These are phyloP conservation scores for Cercospora citrullina DNA, from an alignment of 2,329 filamentous ascomycete species.

Conservation along the genomic window DNA sequence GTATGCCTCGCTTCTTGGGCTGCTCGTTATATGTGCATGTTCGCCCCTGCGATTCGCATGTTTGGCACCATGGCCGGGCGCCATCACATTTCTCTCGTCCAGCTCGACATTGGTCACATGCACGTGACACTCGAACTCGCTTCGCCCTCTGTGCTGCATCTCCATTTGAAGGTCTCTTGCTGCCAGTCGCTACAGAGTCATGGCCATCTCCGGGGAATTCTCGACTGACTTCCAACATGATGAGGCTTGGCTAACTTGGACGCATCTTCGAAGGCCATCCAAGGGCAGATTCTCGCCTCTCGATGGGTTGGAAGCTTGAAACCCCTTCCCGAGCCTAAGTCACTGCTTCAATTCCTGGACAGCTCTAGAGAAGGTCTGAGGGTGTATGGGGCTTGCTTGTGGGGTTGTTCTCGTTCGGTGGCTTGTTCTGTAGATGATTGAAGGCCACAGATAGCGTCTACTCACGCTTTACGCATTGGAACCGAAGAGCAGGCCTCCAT, in stretches of 20 bases:
- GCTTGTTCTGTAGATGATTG: neutral
- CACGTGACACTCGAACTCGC: constrained; percentile 50
- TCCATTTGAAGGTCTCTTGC: constrained; percentile 24
- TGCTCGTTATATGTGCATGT: constrained; percentile 70
- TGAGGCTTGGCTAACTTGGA: constrained; percentile 13
- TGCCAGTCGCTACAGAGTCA: constrained; percentile 11
- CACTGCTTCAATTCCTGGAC: neutral
- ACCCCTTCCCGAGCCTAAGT: neutral
- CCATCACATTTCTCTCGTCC: constrained; percentile 72
- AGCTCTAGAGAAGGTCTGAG: neutral
- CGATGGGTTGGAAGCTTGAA: neutral
- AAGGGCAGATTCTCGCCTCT: neutral
- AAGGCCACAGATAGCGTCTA: neutral
- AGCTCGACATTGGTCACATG: constrained; percentile 40
- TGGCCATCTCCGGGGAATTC: constrained; percentile 15
- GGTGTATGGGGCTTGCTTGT: neutral
- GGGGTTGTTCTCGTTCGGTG: neutral
- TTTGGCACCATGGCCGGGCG: constrained; percentile 64
- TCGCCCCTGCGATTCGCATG: constrained; percentile 63
- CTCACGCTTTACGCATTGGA: neutral
- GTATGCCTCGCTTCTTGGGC: constrained; percentile 74
- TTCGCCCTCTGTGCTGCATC: constrained; percentile 47
- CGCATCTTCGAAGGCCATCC: constrained; percentile 9
- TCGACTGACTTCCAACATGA: constrained; percentile 19
- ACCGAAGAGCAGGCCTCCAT: neutral